Evolutionary conservation across 2,329 filamentous ascomycete species (phyloP).

Genomic region (Xylariales sp.): DNA sequence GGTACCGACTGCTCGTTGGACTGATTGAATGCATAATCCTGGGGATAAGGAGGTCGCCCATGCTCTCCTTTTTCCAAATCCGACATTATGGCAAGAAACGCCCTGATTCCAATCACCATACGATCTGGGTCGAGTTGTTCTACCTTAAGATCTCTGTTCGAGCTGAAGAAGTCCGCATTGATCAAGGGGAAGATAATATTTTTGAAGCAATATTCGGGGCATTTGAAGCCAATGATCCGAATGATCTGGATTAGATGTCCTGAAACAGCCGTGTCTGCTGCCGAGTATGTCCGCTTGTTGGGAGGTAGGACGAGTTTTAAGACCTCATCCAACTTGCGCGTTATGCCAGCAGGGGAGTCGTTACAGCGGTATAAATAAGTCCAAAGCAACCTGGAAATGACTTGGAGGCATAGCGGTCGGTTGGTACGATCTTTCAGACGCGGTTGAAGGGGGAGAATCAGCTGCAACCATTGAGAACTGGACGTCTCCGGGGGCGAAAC

Average conservation of each 20-base stretch:
- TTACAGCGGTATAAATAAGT: conserved; percentile 84
- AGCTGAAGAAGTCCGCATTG: conserved; percentile 82
- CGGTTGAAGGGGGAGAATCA: conserved; percentile 72
- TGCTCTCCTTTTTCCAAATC: conserved; percentile 84
- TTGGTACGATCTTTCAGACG: conserved; percentile 81
- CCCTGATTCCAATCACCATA: conserved; percentile 94
- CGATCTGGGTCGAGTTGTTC: conserved; percentile 94
- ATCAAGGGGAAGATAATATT: conserved; percentile 93
- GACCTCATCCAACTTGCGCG: conserved; percentile 85
- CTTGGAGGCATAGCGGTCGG: conserved; percentile 77
- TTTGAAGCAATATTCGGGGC: conserved; percentile 90
- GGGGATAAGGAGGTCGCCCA: conserved; percentile 77
- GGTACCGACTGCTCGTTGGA: conserved; percentile 37
- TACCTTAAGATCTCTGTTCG: conserved; percentile 72
- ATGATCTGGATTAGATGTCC: conserved; percentile 93
- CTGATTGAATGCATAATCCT: conserved; percentile 46
- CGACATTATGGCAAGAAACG: conserved; percentile 88
- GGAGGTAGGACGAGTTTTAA: conserved; percentile 78
- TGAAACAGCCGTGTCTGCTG: conserved; percentile 76
- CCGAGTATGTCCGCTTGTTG: conserved; percentile 75
- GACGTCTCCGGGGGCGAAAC: conserved; percentile 84
- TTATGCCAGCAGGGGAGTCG: conserved; percentile 63
- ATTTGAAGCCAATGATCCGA: conserved; percentile 87
- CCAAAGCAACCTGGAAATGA: conserved; percentile 88
- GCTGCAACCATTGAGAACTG: conserved; percentile 77